phyloP scores from a whole-genome alignment of 1,139 yeast species.

The Pichia sp. region DNA sequence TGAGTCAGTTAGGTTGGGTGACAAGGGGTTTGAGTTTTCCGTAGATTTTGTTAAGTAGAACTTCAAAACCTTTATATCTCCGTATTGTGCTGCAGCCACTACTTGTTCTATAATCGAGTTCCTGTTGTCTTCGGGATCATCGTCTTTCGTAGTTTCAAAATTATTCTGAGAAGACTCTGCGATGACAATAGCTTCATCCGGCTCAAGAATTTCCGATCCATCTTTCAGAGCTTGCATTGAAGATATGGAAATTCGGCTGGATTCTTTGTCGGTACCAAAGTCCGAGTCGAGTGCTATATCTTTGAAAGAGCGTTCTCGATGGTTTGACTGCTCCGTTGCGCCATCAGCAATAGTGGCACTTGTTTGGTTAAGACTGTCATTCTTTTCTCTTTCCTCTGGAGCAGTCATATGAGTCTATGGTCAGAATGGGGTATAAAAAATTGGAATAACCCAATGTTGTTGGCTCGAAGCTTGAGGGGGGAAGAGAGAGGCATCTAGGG shows the following conservation, averaged over 20 bases:
- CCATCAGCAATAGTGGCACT: background rate
- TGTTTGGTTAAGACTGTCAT: background rate
- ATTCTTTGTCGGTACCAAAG: background rate
- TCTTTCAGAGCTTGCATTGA: slow-evolving; percentile 9
- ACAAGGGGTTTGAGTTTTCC: slow-evolving; percentile 10
- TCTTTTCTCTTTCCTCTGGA: background rate
- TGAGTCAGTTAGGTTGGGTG: slow-evolving; percentile 15
- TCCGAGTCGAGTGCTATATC: background rate
- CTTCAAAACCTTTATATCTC: slow-evolving; percentile 9
- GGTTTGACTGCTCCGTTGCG: background rate
- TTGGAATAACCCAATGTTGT: background rate
- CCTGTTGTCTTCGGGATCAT: background rate
- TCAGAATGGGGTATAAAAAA: background rate
- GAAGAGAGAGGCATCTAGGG: too few relatives aligned
- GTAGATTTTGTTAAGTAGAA: slow-evolving; percentile 10
- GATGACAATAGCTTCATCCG: background rate
- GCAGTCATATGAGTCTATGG: background rate
- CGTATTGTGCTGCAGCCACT: slow-evolving; percentile 16
- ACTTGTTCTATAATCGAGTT: slow-evolving; percentile 3
- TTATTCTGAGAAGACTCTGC: too few relatives aligned
- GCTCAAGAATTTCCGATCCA: background rate
- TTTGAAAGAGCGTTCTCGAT: background rate
- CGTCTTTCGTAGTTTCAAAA: background rate
- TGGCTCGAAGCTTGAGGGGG: background rate
- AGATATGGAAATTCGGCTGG: slow-evolving; percentile 1